Percentiles rank a stretch among this genome's conserved stretches.
phyloP scores from a whole-genome alignment of 495 filamentous ascomycete species.

The Neurospora sp. region DNA sequence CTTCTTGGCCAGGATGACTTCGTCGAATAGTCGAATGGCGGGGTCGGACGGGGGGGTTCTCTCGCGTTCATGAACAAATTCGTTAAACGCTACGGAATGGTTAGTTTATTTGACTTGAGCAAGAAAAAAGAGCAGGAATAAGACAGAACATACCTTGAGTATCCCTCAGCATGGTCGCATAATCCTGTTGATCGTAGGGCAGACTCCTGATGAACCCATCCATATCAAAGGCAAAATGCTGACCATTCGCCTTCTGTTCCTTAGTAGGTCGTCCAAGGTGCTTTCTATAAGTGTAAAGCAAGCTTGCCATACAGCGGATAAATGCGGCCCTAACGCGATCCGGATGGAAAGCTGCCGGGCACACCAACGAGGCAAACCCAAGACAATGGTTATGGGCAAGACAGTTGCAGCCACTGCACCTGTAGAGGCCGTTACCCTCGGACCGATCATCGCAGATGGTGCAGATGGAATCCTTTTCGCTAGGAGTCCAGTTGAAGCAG shows the following conservation, averaged over 20 bases:
- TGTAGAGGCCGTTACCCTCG: constrained; percentile 78
- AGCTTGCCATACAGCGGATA: constrained; percentile 83
- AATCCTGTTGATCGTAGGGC: constrained; percentile 83
- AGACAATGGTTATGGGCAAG: constrained; percentile 73
- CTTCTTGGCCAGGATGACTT: constrained; percentile 88
- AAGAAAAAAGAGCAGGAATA: constrained; percentile 7
- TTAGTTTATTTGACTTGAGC: background rate
- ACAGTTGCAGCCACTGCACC: constrained; percentile 68
- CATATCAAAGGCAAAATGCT: constrained; percentile 91
- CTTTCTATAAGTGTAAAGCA: constrained; percentile 93
- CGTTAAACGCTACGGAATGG: constrained; percentile 64
- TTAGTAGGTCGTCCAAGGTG: constrained; percentile 62
- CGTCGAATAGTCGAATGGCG: constrained; percentile 80
- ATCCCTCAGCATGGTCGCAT: constrained; percentile 75
- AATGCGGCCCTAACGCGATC: constrained; percentile 90
- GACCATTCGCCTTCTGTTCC: constrained; percentile 77
- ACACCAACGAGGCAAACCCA: constrained; percentile 72
- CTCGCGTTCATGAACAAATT: constrained; percentile 93
- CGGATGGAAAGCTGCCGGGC: constrained; percentile 78
- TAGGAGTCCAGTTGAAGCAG: constrained; percentile 63
- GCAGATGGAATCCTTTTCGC: constrained; percentile 62
- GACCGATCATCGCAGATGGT: constrained; percentile 81
- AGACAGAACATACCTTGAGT: constrained; percentile 62
- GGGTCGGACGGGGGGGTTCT: constrained; percentile 46
- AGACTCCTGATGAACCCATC: constrained; percentile 84